A percentile compares a stretch with the other conserved stretches of the same genome.
Evolutionary conservation across 345 rosid species (phyloP).

Genomic region (Jatropha curcas): DNA sequence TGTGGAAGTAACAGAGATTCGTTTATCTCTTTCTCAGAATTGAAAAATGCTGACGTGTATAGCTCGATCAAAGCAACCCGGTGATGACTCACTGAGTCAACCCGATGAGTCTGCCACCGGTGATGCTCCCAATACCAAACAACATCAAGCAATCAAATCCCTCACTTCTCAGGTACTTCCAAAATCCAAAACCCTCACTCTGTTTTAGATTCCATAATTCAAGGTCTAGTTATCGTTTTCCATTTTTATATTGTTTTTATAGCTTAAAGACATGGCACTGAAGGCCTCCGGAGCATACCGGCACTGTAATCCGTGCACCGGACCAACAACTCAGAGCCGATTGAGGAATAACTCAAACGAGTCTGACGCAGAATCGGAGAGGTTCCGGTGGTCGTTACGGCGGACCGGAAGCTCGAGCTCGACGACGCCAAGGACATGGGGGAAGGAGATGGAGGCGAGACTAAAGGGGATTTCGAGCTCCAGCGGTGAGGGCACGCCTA

Average conservation of each 20-base stretch:
- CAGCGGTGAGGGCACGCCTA: slow-evolving; percentile 36
- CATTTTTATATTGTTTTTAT: not conserved
- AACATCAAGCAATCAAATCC: slow-evolving; percentile 56
- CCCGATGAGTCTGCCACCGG: slow-evolving; percentile 41
- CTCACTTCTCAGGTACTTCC: slow-evolving; percentile 75
- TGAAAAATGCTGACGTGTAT: slow-evolving; percentile 89
- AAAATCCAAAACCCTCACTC: not conserved
- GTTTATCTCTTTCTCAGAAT: not conserved
- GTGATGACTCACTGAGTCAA: slow-evolving; percentile 63
- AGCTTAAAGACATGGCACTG: slow-evolving; percentile 37
- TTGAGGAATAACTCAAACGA: slow-evolving; percentile 12
- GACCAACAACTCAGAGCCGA: slow-evolving; percentile 11
- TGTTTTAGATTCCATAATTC: not conserved
- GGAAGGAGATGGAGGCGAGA: slow-evolving; percentile 40
- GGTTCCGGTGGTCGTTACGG: slow-evolving; percentile 24
- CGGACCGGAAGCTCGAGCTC: slow-evolving; percentile 36
- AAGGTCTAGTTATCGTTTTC: slow-evolving; percentile 10
- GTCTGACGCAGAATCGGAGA: slow-evolving; percentile 49
- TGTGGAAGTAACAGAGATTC: not conserved
- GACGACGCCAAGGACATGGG: slow-evolving; percentile 30
- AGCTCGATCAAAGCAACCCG: slow-evolving; percentile 80
- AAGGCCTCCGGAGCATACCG: slow-evolving; percentile 38
- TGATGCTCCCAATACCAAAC: slow-evolving; percentile 29
- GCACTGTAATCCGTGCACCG: slow-evolving; percentile 34
- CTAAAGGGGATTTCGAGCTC: slow-evolving; percentile 37